These are phyloP conservation scores for Ascochyta clinopodiicola DNA, from an alignment of 2,329 filamentous ascomycete species.

Conservation along the genomic window DNA sequence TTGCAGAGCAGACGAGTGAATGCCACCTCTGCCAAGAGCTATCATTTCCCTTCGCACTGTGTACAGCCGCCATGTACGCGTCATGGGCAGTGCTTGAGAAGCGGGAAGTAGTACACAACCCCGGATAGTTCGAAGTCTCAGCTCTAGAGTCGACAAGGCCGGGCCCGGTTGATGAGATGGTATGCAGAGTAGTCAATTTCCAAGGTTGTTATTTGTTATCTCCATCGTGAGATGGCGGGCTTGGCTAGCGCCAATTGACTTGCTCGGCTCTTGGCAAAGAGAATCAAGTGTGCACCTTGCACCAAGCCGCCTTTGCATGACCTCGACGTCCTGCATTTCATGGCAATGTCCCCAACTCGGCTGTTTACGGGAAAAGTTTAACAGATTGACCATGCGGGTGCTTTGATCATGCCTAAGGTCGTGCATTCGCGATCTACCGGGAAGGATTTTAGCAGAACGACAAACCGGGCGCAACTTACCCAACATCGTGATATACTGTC, in stretches of 20 bases:
- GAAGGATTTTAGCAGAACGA: neutral
- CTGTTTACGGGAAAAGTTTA: neutral
- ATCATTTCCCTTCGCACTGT: neutral
- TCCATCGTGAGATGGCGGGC: neutral
- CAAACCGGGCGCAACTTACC: neutral
- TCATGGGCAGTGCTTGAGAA: neutral
- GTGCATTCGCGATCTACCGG: neutral
- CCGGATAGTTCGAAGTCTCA: neutral
- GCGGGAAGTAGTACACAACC: neutral
- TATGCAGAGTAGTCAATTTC: neutral
- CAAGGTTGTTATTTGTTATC: neutral
- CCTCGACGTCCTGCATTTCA: neutral
- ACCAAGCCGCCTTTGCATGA: neutral
- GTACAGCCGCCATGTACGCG: conserved; percentile 1
- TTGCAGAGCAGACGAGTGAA: neutral
- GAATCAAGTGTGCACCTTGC: neutral
- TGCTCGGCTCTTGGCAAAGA: conserved; percentile 5
- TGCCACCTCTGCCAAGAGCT: neutral
- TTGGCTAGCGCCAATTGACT: neutral
- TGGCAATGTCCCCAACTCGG: neutral
- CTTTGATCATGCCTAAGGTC: neutral
- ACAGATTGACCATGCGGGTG: neutral
- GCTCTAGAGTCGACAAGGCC: neutral
- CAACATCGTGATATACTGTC: no score
- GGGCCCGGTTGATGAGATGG: neutral